Evolutionary conservation across 495 filamentous ascomycete genomes (phyloP).

Genomic region (Cercophora scortea): DNA sequence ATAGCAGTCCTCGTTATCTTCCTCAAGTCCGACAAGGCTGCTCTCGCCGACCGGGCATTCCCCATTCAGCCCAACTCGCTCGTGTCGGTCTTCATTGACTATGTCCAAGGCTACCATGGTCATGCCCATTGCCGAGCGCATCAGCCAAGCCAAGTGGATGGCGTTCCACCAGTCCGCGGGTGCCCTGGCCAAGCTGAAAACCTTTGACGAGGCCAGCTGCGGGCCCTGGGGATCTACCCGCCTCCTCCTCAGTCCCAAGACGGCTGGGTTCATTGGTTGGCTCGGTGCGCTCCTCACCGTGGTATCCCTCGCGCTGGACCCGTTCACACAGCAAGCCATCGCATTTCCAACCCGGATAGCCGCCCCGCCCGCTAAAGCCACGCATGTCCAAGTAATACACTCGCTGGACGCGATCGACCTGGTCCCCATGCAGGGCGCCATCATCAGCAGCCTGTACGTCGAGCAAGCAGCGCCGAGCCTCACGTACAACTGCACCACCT

Average conservation of each 20-base stretch:
- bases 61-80: conserved; percentile 7
- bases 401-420: background rate
- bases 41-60: conserved; percentile 1
- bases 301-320: conserved; percentile 2
- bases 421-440: background rate
- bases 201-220: conserved; percentile 4
- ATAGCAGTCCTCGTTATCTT: background rate
- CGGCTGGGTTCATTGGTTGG: background rate
- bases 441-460: conserved; percentile 1
- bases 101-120: background rate
- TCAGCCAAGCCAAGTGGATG: conserved; percentile 4
- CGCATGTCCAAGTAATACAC: background rate
- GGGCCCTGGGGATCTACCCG: conserved; percentile 1
- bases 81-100: conserved; percentile 3
- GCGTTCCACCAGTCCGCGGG: background rate
- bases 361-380: background rate
- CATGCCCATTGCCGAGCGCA: background rate
- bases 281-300: conserved; percentile 4
- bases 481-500: conserved; percentile 3
- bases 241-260: background rate
- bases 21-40: background rate
- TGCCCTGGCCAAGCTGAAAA: background rate
- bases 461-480: background rate
- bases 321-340: conserved; percentile 5
- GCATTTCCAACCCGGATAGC: background rate